These are phyloP conservation scores for Orbilia brochopaga DNA, from an alignment of 2,329 filamentous ascomycete genomes.

Conservation along the genomic window DNA sequence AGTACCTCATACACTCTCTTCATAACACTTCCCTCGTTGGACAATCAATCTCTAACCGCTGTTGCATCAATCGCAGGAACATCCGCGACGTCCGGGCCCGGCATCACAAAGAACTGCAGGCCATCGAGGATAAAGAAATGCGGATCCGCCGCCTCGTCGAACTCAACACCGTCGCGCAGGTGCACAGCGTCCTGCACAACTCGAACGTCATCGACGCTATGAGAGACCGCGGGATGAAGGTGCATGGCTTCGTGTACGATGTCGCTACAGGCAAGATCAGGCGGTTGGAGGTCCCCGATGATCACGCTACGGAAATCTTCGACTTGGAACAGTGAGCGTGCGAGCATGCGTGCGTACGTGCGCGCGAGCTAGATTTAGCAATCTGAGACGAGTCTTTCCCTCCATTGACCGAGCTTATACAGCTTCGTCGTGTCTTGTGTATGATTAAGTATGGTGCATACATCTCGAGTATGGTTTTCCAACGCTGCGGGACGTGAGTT, in stretches of 20 bases:
- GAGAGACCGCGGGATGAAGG: slow-evolving; percentile 70
- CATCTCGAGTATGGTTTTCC: too few relatives aligned
- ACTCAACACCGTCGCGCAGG: slow-evolving; percentile 74
- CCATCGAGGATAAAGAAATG: slow-evolving; percentile 65
- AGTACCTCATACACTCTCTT: not conserved
- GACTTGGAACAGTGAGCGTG: slow-evolving; percentile 15
- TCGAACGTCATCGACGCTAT: slow-evolving; percentile 73
- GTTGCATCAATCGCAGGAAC: slow-evolving; percentile 54
- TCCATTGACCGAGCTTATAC: too few relatives aligned
- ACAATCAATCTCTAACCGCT: not conserved
- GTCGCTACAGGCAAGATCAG: slow-evolving; percentile 62
- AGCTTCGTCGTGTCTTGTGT: too few relatives aligned
- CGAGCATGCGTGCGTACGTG: too few relatives aligned
- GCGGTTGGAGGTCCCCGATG: slow-evolving; percentile 58
- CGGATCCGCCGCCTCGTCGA: slow-evolving; percentile 71
- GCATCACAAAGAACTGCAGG: slow-evolving; percentile 72
- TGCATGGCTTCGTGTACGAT: slow-evolving; percentile 81
- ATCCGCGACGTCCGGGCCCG: slow-evolving; percentile 60
- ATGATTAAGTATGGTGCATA: too few relatives aligned
- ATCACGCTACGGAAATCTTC: slow-evolving; percentile 38
- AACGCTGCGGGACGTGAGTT: too few relatives aligned
- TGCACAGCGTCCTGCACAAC: slow-evolving; percentile 73
- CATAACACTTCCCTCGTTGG: not conserved
- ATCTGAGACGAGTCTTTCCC: too few relatives aligned
- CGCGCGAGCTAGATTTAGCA: not conserved